These are phyloP conservation scores for Tarenaya hassleriana DNA, from an alignment of 345 rosid species.

Conservation along the genomic window DNA sequence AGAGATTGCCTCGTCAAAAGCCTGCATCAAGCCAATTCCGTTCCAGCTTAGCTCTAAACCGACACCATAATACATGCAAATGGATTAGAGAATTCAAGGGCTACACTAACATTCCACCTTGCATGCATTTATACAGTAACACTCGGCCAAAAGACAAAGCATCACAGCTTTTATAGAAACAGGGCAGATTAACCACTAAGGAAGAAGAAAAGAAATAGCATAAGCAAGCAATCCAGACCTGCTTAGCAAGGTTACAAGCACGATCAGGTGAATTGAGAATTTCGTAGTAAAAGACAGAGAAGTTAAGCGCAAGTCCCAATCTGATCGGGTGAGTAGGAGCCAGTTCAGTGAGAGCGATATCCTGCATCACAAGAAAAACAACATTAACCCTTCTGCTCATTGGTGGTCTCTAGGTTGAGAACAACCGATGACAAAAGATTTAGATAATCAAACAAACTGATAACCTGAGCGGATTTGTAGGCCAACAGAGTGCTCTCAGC, in stretches of 20 bases:
- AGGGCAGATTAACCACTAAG: not conserved
- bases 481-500: conserved; percentile 95
- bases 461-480: conserved; percentile 94
- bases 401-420: not conserved
- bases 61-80: no score
- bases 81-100: no score
- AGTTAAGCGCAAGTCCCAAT: conserved; percentile 94
- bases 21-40: no score
- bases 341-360: conserved; percentile 80
- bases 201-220: not conserved
- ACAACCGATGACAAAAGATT: not conserved
- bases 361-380: conserved; percentile 36
- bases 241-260: conserved; percentile 92
- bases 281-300: conserved; percentile 97
- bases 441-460: not conserved
- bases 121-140: no score
- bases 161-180: not conserved
- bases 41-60: no score
- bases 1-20: conserved; percentile 96
- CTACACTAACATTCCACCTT: no score
- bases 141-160: no score
- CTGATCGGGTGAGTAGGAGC: conserved; percentile 96
- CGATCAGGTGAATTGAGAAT: conserved; percentile 97
- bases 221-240: conserved; percentile 37
- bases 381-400: conserved; percentile 4